Base-by-base conservation (phyloP, 1,284 basidiomycete genomes). In the Ustilago esculenta region DNA sequence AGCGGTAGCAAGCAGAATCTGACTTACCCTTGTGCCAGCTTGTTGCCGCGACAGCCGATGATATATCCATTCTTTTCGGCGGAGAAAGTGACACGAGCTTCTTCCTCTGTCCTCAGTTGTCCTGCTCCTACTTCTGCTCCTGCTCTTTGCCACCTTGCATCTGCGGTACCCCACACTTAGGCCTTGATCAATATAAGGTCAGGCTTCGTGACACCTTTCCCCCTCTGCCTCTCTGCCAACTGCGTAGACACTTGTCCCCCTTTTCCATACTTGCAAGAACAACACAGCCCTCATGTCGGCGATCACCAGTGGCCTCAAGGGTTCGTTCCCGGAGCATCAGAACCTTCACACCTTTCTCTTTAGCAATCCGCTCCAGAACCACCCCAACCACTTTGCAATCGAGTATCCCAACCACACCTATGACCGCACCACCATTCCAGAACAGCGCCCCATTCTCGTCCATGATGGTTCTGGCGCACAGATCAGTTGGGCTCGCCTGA, bases 291-390 rank as follows among this genome's bases (percentile, higher is more conserved):
- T 15, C 27, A 66, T 58, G 63, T 37, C 47, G 24, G 43, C 46
- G 18, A 46, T 32, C 37, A 55, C 52, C 21, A 52, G 54, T 42
- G 66, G 66, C 14, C 58, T 55, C 42, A 43, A 47, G 35, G 34
- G 45, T n/a, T 7, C 57, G 14, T 71, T 71, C 37, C 68, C 68
- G 0, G 20, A 60, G 7, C 32, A 66, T 32, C 55, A 48, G 34
- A 71, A 73, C 34, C 40, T 73, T 8, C 56, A 63, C 54, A 58
- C 56, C 7, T 71, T 71, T 37, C 55, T 66, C 41, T 73, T 73
- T 45, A 64, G 58, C 50, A 71, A 73, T 27, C 72, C 72, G 5
- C 56, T 73, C 7, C 72, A 71, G 48, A 53, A 73, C 24, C 56
- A 53, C n/a, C 42, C 63, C 37, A 73, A 71, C 34, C 56, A 29